Percentiles rank a stretch among this genome's conserved stretches.
These are phyloP conservation scores for Kitagawia praeruptora DNA, from an alignment of 129 eudicot genomes.

Conservation along the genomic window DNA sequence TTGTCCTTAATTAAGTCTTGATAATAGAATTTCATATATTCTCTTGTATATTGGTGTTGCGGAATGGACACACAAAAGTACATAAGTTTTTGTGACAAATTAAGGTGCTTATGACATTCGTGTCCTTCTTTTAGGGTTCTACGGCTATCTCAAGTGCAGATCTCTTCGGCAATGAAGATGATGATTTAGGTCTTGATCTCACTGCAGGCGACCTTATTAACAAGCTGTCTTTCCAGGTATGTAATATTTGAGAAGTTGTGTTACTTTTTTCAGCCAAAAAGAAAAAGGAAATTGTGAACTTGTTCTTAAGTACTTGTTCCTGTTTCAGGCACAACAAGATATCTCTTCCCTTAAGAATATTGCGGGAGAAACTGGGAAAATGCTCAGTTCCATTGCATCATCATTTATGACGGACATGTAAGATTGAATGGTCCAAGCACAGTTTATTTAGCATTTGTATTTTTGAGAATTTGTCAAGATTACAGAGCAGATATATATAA, in stretches of 20 bases:
- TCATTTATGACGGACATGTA: slow-evolving; percentile 72
- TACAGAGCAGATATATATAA: slow-evolving; percentile 6
- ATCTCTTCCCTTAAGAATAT: slow-evolving; percentile 79
- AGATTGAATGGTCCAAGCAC: slow-evolving; percentile 71
- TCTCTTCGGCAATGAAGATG: slow-evolving; percentile 54
- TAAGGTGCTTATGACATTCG: neutral
- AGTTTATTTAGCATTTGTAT: slow-evolving; percentile 12
- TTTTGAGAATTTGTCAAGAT: slow-evolving; percentile 10
- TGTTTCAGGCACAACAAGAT: slow-evolving; percentile 88
- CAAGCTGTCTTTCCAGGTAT: slow-evolving; percentile 92
- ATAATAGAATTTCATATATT: neutral
- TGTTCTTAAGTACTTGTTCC: neutral
- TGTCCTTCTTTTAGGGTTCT: slow-evolving; percentile 49
- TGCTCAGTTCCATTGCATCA: slow-evolving; percentile 76
- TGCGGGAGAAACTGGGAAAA: slow-evolving; percentile 98
- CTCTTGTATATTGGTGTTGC: neutral
- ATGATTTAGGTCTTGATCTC: slow-evolving; percentile 52
- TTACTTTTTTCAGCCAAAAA: neutral
- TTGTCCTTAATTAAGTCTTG: neutral
- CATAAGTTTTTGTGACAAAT: neutral
- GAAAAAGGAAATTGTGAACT: neutral
- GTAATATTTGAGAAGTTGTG: neutral
- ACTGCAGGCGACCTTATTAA: slow-evolving; percentile 91
- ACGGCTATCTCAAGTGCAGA: slow-evolving; percentile 94
- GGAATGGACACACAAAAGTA: neutral